Percentiles rank a stretch among this genome's conserved stretches.
phyloP scores from a whole-genome alignment of 441 rosid genomes.

The Theobroma grandiflorum region DNA sequence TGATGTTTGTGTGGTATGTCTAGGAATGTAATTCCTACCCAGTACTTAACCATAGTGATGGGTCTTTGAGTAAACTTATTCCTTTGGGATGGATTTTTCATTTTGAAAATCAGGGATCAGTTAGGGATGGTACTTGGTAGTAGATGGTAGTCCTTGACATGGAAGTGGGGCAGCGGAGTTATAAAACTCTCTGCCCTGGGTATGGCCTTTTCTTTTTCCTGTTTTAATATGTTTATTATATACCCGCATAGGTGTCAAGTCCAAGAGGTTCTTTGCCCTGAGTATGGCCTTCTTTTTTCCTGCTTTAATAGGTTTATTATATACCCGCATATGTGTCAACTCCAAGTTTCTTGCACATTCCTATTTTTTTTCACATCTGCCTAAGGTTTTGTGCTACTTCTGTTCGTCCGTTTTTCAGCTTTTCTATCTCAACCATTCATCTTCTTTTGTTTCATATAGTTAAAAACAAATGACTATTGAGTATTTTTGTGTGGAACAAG shows the following conservation, averaged over 20 bases:
- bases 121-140: neutral
- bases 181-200: neutral
- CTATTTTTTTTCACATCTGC: neutral
- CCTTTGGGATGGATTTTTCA: neutral
- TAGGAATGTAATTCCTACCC: neutral
- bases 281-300: too few species aligned
- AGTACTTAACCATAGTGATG: neutral
- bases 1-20: constrained; percentile 7
- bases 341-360: neutral
- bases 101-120: neutral
- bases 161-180: neutral
- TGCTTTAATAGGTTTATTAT: neutral
- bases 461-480: too few species aligned
- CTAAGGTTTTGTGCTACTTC: neutral
- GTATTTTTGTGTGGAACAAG: too few species aligned
- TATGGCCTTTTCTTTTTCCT: neutral
- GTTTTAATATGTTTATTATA: neutral
- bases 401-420: neutral
- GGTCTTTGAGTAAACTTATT: neutral
- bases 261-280: neutral
- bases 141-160: neutral
- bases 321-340: neutral
- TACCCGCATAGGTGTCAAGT: neutral
- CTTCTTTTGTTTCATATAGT: neutral
- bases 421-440: neutral